Base-by-base conservation (phyloP, 139 green algal genomes). In the Limnomonas spitsbergensis region DNA sequence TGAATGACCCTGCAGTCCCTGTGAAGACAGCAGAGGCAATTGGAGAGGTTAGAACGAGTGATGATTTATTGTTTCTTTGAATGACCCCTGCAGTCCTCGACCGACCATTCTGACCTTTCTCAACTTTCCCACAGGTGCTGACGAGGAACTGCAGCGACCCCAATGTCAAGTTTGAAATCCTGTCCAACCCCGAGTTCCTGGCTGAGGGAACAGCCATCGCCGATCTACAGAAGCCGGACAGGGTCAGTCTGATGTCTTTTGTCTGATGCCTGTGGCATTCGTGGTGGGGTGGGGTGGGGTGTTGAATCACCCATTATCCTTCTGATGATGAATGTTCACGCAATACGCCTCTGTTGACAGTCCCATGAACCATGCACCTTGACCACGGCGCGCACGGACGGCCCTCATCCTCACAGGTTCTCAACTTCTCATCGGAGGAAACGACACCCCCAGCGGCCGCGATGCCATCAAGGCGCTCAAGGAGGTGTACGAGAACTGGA, bases 61-160 rank as follows among this genome's bases (percentile, higher is more conserved):
- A n/a, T n/a, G n/a, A n/a, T n/a, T n/a, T n/a, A n/a, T n/a, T n/a
- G 88, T 97, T 99, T 78, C 92, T 99, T 26, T 95, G 99, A 54
- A 96, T 99, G n/a, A n/a, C n/a, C n/a, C n/a, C n/a, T n/a, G n/a
- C n/a, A n/a, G n/a, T n/a, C n/a, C n/a, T n/a, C n/a, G n/a, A 54
- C 42, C 6, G 7, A 54, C 6, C 42, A 54, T 9, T 9, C 42
- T 54, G 42, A 6, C 42, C 9, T 6, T 27, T 54, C 42, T 9
- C 9, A 9, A 6, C 42, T 54, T 6, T 27, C 42, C 42, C 42
- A 54, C 42, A 94, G 91, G 91, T 96, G 67, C 85, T 97, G 42
- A 80, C 84, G 40, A 84, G 91, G 38, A 97, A 95, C 81, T 94
- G 90, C 85, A 53, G 14, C n/a, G 74, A 95, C 83, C 79, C 82